Evolutionary conservation across 139 green algal species (phyloP).

Genomic region (Volvox africanus): DNA sequence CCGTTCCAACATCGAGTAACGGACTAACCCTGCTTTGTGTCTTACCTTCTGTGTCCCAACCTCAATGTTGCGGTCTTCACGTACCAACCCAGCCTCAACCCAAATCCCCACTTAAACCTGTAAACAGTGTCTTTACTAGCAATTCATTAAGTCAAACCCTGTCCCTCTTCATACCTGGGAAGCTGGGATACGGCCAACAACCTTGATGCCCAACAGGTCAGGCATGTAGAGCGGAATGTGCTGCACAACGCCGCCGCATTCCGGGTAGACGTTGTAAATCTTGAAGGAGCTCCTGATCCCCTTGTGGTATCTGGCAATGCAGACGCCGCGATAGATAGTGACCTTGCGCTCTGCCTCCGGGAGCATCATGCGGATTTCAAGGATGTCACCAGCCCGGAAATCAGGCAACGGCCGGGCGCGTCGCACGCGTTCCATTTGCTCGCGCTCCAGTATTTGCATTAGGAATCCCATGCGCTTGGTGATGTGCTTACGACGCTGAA

Average conservation of each 20-base stretch:
- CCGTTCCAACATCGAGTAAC: no score
- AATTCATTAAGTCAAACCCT: no score
- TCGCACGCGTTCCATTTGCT: conserved; percentile 18
- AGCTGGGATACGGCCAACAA: conserved; percentile 55
- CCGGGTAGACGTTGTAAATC: conserved; percentile 72
- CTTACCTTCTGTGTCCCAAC: no score
- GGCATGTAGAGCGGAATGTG: conserved; percentile 80
- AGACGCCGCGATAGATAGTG: conserved; percentile 65
- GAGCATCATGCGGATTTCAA: conserved; percentile 67
- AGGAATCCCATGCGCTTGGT: conserved; percentile 61
- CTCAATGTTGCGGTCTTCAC: no score
- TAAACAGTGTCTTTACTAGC: no score
- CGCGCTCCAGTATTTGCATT: conserved; percentile 53
- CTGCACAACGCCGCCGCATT: conserved; percentile 70
- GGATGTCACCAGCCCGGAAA: conserved; percentile 66
- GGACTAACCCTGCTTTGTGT: no score
- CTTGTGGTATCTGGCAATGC: conserved; percentile 70
- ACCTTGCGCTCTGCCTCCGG: conserved; percentile 62
- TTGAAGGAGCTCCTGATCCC: conserved; percentile 45
- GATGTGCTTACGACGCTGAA: conserved; percentile 55
- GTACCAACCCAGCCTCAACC: no score
- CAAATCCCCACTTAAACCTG: no score
- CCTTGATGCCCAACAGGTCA: conserved; percentile 66
- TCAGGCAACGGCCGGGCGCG: conserved; percentile 50
- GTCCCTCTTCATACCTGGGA: not conserved